Evolutionary conservation across 306 rosid species (phyloP).

Genomic region (Nissolia schottii): DNA sequence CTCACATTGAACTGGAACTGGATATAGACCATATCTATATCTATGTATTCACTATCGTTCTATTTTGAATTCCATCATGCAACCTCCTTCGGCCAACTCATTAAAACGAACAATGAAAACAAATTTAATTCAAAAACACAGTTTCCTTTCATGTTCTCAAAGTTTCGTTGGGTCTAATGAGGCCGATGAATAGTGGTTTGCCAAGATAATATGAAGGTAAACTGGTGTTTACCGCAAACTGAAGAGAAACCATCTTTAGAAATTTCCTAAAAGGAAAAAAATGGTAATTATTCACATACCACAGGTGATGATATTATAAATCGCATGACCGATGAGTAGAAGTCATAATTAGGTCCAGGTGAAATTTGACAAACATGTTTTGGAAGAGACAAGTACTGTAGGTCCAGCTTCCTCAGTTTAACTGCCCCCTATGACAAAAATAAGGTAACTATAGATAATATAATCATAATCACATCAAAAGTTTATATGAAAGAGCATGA

Average conservation of each 20-base stretch:
- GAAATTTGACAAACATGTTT: constrained; percentile 75
- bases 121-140: not conserved
- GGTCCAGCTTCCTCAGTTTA: constrained; percentile 55
- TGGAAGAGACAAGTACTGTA: constrained; percentile 68
- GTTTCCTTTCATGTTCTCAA: not conserved
- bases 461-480: constrained; percentile 8
- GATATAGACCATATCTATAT: not conserved
- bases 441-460: constrained; percentile 20
- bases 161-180: not conserved
- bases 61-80: not conserved
- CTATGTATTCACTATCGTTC: constrained; percentile 2
- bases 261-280: not conserved
- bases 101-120: not conserved
- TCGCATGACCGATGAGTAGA: constrained; percentile 68
- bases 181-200: not conserved
- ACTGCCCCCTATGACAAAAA: constrained; percentile 50
- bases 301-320: constrained; percentile 85
- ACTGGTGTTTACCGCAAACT: not conserved
- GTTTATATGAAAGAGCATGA: constrained; percentile 8
- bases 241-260: constrained; percentile 5
- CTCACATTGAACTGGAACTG: not conserved
- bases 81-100: constrained; percentile 9
- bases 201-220: not conserved
- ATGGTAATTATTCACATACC: constrained; percentile 47
- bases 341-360: constrained; percentile 90